Percentiles rank a stretch among this genome's conserved stretches.
These are phyloP conservation scores for Ocimum tenuiflorum DNA, from an alignment of 257 asterid genomes.

Conservation along the genomic window DNA sequence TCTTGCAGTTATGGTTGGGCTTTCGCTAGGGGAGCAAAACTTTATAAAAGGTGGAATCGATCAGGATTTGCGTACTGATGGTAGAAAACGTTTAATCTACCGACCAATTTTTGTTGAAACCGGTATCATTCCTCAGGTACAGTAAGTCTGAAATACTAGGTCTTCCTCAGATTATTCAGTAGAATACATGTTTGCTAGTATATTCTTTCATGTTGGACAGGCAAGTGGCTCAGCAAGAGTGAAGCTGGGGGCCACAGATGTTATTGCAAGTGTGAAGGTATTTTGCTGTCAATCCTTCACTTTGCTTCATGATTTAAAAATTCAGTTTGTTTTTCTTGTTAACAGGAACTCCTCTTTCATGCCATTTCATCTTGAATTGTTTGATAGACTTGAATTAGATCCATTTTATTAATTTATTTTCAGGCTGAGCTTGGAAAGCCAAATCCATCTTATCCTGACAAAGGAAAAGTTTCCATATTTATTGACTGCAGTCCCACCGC, in stretches of 20 bases:
- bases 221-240: constrained; percentile 96
- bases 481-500: constrained; percentile 95
- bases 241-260: constrained; percentile 79
- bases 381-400: background rate
- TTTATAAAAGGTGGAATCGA: constrained; percentile 80
- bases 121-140: constrained; percentile 82
- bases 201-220: constrained; percentile 35
- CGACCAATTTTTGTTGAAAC: constrained; percentile 65
- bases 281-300: constrained; percentile 8
- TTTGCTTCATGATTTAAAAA: constrained; percentile 40
- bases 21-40: constrained; percentile 30
- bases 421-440: constrained; percentile 96
- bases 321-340: background rate
- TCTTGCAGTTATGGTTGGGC: constrained; percentile 63
- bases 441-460: constrained; percentile 53
- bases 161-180: background rate
- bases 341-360: background rate
- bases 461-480: constrained; percentile 59
- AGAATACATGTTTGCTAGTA: background rate
- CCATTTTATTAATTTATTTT: constrained; percentile 14
- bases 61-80: constrained; percentile 82
- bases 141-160: background rate
- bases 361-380: background rate
- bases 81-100: constrained; percentile 57
- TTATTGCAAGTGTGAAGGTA: constrained; percentile 86